Base-by-base conservation (phyloP, 2,329 filamentous ascomycete species). In the Arthrocladium fulminans region DNA sequence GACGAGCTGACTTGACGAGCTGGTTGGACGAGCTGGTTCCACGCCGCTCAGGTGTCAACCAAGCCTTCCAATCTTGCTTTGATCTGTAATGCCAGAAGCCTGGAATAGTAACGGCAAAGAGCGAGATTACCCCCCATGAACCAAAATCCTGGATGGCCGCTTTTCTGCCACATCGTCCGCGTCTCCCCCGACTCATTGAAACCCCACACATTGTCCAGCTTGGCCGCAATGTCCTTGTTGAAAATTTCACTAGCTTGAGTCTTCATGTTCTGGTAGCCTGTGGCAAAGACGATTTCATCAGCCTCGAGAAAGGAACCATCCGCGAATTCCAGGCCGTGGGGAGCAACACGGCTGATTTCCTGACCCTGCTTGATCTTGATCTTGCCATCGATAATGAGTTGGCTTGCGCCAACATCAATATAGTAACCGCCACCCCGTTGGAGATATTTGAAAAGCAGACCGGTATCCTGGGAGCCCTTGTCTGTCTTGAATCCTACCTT, bases 61-160 rank as follows among this genome's bases (percentile, higher is more conserved):
- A 43, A 27, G n/a, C 47, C 41, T n/a, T 54, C 62, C 51, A 71
- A 65, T 12, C 67, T 42, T 0, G 63, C 71, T 60, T 73, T 73
- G 45, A 76, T 74, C 62, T 74, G 70, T 56, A 76, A 57, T 5
- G 73, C 74, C 58, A 76, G 52, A 24, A 70, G 39, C 34, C 69
- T 72, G 0, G 79, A 83, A 56, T 72, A 84, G 50, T 79, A 82
- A 42, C 81, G 67, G 54, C 77, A 80, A 49, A 84, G 62, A 0
- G 78, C 78, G 29, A 84, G 58, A 57, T 83, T 84, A 0, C 81
- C 81, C 0, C 80, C 81, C 57, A 81, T 79, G 54, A 81, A 79
- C 81, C 80, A 85, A 52, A 84, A 79, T 0, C 80, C 80, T 0
- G 77, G 78, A 48, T 83, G 79, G 0, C 80, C 80, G 15, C 72